Base-by-base conservation (phyloP, 2,329 filamentous ascomycete genomes). In the Botrytis byssoidea region DNA sequence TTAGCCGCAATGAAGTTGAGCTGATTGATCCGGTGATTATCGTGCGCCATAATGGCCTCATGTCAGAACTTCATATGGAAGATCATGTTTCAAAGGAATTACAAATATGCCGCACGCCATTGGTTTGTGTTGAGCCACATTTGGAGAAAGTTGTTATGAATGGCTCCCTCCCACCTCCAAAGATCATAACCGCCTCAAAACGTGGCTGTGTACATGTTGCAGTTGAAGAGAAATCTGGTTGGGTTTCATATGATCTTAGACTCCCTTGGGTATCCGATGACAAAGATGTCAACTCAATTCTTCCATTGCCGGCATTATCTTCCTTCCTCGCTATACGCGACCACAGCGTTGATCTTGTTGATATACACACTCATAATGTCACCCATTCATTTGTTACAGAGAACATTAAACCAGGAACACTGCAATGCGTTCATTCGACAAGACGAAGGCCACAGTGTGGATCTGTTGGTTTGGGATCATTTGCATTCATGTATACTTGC, bases 401-500 rank as follows among this genome's bases (percentile, higher is more conserved):
- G 55, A 83, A 83, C 1, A 88, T 92, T 79, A 85, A 87, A 74
- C 84, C 86, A 7, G 86, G 87, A 51, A 88, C 90, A 0, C 84
- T 94, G 25, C 86, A 88, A 67, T 88, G 88, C 69, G 86, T 91
- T 73, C 88, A 89, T 78, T 86, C 87, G 1, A 83, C 83, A 63
- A 85, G 83, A 73, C 84, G 85, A 66, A 83, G 83, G 74, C 88
- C 86, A 74, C 83, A 85, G 72, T 90, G 87, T 64, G 87, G 86
- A 22, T 86, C 85, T 1, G 82, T 86, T 1, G 88, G 89, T 0
- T 82, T 94, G 1, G 85, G 85, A 42, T 90, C 87, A 22, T 84
- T 94, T n/a, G 90, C 88, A 0, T 82, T 94, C 35, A 88, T 87
- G 20, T 93, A 93, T 79, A 85, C 86, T 4, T 87, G 88, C 74